Conservation (phyloP, 2,329 filamentous ascomycete genomes). For the Microcyclosporella mali region DNA sequence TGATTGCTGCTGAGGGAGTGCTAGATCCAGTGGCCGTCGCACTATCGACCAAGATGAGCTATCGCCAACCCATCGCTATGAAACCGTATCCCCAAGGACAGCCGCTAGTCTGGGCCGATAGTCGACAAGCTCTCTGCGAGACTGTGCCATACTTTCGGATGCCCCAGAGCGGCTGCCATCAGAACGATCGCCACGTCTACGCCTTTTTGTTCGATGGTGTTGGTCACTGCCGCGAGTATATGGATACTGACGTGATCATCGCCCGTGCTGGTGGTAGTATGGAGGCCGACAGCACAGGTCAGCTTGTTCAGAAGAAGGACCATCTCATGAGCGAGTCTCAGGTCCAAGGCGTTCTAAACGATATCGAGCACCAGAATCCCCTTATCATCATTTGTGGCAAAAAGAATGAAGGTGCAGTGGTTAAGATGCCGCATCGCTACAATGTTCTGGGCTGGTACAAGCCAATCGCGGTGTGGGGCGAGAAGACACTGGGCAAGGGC, state of each 20-base stretch:
- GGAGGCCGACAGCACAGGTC: conserved; percentile 40
- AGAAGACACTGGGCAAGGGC: conserved; percentile 42
- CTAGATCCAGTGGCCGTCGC: conserved; percentile 2
- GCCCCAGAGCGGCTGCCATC: conserved; percentile 56
- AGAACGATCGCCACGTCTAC: conserved; percentile 42
- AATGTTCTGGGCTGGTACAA: conserved; percentile 65
- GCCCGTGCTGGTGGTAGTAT: conserved; percentile 55
- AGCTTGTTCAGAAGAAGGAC: conserved; percentile 44
- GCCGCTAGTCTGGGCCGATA: conserved; percentile 53
- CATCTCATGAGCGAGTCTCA: conserved; percentile 36
- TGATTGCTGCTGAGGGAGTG: not conserved
- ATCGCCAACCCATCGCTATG: conserved; percentile 18
- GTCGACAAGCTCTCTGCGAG: conserved; percentile 57
- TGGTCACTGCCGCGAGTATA: conserved; percentile 49
- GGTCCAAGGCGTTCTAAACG: conserved; percentile 41
- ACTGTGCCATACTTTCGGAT: conserved; percentile 57
- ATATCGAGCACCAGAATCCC: conserved; percentile 43
- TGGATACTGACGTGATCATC: conserved; percentile 58
- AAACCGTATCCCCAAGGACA: conserved; percentile 32
- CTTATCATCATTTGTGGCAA: conserved; percentile 49
- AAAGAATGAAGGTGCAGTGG: conserved; percentile 44
- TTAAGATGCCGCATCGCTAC: conserved; percentile 52
- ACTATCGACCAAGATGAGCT: conserved; percentile 23
- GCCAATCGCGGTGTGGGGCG: conserved; percentile 62
- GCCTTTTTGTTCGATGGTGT: conserved; percentile 57